Percentiles rank a stretch among this genome's conserved stretches.
Evolutionary conservation across 75 land plant species (phyloP).

Genomic region (Cryptomeria japonica): DNA sequence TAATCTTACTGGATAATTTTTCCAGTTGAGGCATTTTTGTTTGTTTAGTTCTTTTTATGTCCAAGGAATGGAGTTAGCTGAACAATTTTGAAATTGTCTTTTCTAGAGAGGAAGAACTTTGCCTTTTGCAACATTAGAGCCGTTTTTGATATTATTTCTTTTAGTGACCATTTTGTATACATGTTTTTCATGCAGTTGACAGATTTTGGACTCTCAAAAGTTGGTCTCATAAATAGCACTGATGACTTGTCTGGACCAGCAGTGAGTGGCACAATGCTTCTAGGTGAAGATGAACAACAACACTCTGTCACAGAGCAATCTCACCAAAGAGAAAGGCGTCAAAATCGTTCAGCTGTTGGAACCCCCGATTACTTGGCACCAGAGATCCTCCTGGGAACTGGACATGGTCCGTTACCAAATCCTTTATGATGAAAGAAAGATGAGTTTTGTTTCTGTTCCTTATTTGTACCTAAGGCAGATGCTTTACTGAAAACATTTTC

Average conservation of each 20-base stretch:
- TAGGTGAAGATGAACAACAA: conserved; percentile 55
- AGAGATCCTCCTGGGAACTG: conserved; percentile 96
- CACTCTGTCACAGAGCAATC: conserved; percentile 36
- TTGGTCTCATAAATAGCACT: conserved; percentile 98
- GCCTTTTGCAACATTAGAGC: not conserved
- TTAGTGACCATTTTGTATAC: not conserved
- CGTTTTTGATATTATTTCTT: not conserved
- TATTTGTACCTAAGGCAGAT: conserved; percentile 2
- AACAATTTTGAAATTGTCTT: not conserved
- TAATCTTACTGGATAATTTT: not conserved
- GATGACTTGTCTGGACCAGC: conserved; percentile 99
- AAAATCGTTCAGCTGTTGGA: conserved; percentile 97
- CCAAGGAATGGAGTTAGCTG: not conserved
- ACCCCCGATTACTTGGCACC: conserved; percentile 99
- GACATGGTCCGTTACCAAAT: conserved; percentile 62
- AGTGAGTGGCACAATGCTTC: conserved; percentile 67
- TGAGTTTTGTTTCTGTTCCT: not conserved
- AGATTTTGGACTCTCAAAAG: conserved; percentile 98
- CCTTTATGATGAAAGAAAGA: not conserved
- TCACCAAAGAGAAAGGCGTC: conserved; percentile 67
- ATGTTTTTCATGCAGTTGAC: conserved; percentile 68
- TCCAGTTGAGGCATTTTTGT: not conserved
- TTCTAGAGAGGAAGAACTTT: not conserved
- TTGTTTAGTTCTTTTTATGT: not conserved
- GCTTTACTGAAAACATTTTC: conserved; percentile 1